Base-by-base conservation (phyloP, 768 basidiomycete genomes). In the Mycena kentingensis region DNA sequence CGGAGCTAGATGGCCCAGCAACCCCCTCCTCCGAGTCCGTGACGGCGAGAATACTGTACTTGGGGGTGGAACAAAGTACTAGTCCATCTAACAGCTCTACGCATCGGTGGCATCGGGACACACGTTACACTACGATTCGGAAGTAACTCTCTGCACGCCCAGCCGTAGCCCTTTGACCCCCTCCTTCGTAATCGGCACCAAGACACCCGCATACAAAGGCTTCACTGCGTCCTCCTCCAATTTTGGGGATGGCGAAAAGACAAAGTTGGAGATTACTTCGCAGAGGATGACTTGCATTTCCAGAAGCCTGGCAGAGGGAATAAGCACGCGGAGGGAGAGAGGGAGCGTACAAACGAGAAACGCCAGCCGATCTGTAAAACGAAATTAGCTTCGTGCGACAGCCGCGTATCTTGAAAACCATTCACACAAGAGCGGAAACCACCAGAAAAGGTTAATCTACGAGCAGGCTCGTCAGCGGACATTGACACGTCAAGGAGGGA, bases 241-340 rank as follows among this genome's bases (percentile, higher is more conserved):
- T n/a, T n/a, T n/a, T n/a, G n/a, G n/a, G n/a, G 55, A 46, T 25
- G n/a, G 22, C 1, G 44, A 24, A 24, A 57, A 57, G 7, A 36
- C 44, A 37, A 57, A 57, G 18, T 52, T 48, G 25, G 13, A 18
- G 24, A 57, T 51, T 15, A 57, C 46, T 18, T 57, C 55, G 6
- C 35, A 27, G 2, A 57, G 28, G 24, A 57, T 44, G 1, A 49
- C 25, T 39, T 57, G 51, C 55, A 57, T 57, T 15, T 56, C 55
- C 19, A 43, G 29, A 11, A 51, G n/a, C 31, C 55, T 56, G 39
- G 28, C 7, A n/a, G 10, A 26, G 12, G 19, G 16, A 16, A 2
- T 16, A 32, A 15, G 7, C 35, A 38, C 26, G 37, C 24, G 29
- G 6, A 39, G 11, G 7, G 26, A 6, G 21, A 18, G 5, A 43